These are phyloP conservation scores for Cladosporium oxysporum DNA, from an alignment of 2,329 filamentous ascomycete genomes.

Conservation along the genomic window DNA sequence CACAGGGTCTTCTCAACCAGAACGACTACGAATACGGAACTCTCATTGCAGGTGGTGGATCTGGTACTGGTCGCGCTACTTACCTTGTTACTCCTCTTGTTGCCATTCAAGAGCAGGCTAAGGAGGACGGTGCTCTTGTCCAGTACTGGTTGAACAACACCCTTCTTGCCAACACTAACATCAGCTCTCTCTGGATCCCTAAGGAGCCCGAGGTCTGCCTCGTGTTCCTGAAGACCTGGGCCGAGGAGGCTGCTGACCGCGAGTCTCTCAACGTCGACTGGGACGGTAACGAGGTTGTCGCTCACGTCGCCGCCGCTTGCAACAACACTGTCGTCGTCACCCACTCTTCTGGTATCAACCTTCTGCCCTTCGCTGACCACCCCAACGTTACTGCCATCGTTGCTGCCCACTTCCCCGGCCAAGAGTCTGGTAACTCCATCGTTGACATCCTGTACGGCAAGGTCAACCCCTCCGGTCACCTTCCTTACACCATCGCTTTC, in stretches of 20 bases:
- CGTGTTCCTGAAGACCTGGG: slow-evolving; percentile 61
- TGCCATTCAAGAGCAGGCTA: slow-evolving; percentile 40
- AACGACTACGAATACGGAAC: slow-evolving; percentile 41
- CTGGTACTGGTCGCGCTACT: slow-evolving; percentile 42
- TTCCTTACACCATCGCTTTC: slow-evolving; percentile 49
- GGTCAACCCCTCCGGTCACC: slow-evolving; percentile 44
- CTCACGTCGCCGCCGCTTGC: slow-evolving; percentile 26
- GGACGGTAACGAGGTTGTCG: slow-evolving; percentile 24
- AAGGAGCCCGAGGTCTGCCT: slow-evolving; percentile 44
- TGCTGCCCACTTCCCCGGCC: slow-evolving; percentile 45
- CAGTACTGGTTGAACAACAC: slow-evolving; percentile 21
- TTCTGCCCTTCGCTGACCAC: slow-evolving; percentile 45
- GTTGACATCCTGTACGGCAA: slow-evolving; percentile 43
- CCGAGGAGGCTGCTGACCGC: slow-evolving; percentile 41
- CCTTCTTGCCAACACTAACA: slow-evolving; percentile 35
- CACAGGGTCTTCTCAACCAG: slow-evolving; percentile 15
- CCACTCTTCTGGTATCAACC: slow-evolving; percentile 45
- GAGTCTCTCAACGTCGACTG: slow-evolving; percentile 19
- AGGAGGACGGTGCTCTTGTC: slow-evolving; percentile 30
- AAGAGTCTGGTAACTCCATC: slow-evolving; percentile 44
- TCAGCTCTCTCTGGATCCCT: slow-evolving; percentile 16
- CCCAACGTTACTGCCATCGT: slow-evolving; percentile 47
- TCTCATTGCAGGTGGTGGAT: slow-evolving; percentile 43
- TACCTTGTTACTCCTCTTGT: slow-evolving; percentile 45
- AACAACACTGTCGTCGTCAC: slow-evolving; percentile 45